These are phyloP conservation scores for Coemansia sp. DNA, from an alignment of 192 early-diverging fungal genomes.

Conservation along the genomic window DNA sequence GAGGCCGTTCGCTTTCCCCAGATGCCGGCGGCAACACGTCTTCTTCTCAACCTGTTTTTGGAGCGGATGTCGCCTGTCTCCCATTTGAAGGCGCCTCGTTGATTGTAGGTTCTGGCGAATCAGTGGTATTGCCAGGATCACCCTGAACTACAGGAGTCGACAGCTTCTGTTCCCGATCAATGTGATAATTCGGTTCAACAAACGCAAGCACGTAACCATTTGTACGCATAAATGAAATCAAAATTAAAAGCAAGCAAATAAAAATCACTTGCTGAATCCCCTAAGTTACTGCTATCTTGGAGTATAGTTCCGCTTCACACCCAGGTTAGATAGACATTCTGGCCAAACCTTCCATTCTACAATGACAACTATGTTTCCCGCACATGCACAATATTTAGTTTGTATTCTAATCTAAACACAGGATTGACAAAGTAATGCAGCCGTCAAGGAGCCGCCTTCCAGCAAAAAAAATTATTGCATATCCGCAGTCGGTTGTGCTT, in stretches of 20 bases:
- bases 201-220: no score
- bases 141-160: slow-evolving; percentile 1
- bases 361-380: no score
- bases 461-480: slow-evolving; percentile 20
- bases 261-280: neutral
- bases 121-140: slow-evolving; percentile 17
- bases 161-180: neutral
- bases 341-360: no score
- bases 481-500: slow-evolving; percentile 12
- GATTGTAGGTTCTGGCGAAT: slow-evolving; percentile 40
- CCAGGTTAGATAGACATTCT: neutral
- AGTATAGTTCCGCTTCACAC: neutral
- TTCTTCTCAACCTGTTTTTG: neutral
- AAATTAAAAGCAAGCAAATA: neutral
- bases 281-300: neutral
- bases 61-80: slow-evolving; percentile 14
- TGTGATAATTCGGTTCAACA: no score
- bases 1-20: neutral
- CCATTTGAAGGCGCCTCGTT: slow-evolving; percentile 23
- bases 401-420: neutral
- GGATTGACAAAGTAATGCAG: slow-evolving; percentile 14
- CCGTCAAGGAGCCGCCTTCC: slow-evolving; percentile 34
- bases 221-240: neutral
- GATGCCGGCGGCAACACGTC: neutral
- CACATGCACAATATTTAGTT: no score